These are phyloP conservation scores for Globisporangium takayamanum DNA, from an alignment of 352 stramenopile genomes.

Conservation along the genomic window DNA sequence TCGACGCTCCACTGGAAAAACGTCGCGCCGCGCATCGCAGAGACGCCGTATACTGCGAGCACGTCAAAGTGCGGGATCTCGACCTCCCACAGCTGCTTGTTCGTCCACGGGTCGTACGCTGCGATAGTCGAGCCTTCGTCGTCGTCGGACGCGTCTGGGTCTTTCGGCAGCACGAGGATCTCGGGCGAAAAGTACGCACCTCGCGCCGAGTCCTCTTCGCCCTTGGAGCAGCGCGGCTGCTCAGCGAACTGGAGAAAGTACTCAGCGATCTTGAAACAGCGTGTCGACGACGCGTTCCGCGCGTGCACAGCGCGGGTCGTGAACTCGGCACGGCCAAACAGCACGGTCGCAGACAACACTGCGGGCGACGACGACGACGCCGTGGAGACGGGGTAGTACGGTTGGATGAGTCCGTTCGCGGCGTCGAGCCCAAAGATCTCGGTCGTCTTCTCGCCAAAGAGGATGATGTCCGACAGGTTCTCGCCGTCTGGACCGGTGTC, in stretches of 20 bases:
- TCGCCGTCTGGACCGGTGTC: conserved; percentile 19
- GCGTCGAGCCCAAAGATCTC: conserved; percentile 69
- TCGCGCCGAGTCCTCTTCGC: conserved; percentile 14
- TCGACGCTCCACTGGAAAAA: conserved; percentile 76
- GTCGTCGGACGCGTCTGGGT: conserved; percentile 34
- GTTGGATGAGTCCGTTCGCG: conserved; percentile 47
- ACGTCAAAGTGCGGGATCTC: conserved; percentile 66
- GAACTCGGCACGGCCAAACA: conserved; percentile 75
- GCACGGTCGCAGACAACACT: conserved; percentile 24
- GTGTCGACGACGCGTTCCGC: conserved; percentile 46
- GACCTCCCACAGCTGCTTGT: conserved; percentile 67
- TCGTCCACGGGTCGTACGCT: conserved; percentile 65
- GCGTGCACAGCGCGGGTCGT: conserved; percentile 58
- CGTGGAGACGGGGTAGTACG: conserved; percentile 24
- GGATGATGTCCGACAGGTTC: conserved; percentile 46
- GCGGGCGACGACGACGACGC: conserved; percentile 17
- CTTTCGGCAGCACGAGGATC: conserved; percentile 56
- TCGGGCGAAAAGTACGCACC: conserved; percentile 24
- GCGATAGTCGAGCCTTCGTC: conserved; percentile 67
- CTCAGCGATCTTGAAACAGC: conserved; percentile 79
- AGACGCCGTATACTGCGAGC: conserved; percentile 62
- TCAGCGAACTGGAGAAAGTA: conserved; percentile 77
- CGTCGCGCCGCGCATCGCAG: conserved; percentile 33
- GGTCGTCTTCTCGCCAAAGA: conserved; percentile 73
- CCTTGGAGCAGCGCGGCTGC: conserved; percentile 36